phyloP scores from a whole-genome alignment of 179 eudicot species.

The Spinacia oleracea region DNA sequence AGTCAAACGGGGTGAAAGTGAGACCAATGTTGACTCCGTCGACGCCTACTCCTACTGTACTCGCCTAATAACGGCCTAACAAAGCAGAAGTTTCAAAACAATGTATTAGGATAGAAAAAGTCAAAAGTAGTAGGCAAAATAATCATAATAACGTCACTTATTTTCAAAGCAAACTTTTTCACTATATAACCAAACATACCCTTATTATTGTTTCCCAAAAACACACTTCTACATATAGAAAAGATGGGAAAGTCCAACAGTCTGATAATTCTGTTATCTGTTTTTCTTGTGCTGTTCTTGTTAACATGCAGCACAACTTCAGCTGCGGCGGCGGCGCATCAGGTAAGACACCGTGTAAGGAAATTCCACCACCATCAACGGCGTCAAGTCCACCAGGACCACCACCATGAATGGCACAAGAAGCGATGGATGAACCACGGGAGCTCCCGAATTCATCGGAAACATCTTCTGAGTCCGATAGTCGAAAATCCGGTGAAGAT shows the following conservation, averaged over 20 bases:
- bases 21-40: too few relatives aligned
- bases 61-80: neutral
- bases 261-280: constrained; percentile 13
- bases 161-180: constrained; percentile 24
- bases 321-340: constrained; percentile 18
- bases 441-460: constrained; percentile 35
- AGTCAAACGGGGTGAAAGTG: neutral
- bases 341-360: constrained; percentile 6
- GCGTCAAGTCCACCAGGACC: too few relatives aligned
- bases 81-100: neutral
- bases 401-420: constrained; percentile 16
- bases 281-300: constrained; percentile 25
- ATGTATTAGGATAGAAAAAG: constrained; percentile 1
- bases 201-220: neutral
- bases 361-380: constrained; percentile 19
- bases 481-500: constrained; percentile 24
- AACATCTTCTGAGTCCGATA: constrained; percentile 30
- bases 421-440: constrained; percentile 46
- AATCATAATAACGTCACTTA: neutral
- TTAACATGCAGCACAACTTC: constrained; percentile 16
- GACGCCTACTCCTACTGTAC: neutral
- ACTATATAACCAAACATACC: constrained; percentile 22
- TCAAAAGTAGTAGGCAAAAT: constrained; percentile 27
- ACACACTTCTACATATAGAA: neutral
- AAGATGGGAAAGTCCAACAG: constrained; percentile 25